Evolutionary conservation across 2,329 filamentous ascomycete genomes (phyloP).

Genomic region (Phoma sp.): DNA sequence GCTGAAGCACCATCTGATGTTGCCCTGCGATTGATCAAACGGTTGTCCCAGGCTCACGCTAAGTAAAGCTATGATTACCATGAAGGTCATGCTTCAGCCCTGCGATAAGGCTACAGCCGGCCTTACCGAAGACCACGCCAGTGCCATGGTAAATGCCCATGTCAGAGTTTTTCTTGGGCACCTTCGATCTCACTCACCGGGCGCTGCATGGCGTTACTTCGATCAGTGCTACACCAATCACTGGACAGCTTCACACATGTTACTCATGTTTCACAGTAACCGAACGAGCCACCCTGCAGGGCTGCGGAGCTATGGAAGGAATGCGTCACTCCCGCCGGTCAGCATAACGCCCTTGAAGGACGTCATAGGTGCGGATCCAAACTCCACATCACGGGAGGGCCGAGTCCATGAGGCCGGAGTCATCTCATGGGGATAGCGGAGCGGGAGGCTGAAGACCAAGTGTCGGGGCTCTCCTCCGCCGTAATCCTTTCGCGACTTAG

Average conservation of each 20-base stretch:
- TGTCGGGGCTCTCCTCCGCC: conserved; percentile 2
- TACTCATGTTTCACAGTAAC: conserved; percentile 14
- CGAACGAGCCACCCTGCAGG: conserved; percentile 21
- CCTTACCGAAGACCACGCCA: conserved; percentile 26
- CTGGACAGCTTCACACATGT: background rate
- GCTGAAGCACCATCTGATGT: conserved; percentile 4
- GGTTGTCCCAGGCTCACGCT: conserved; percentile 8
- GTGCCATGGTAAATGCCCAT: conserved; percentile 33
- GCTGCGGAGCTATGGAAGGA: conserved; percentile 24
- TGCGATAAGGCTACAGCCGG: conserved; percentile 17
- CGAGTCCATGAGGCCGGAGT: conserved; percentile 27
- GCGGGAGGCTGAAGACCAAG: conserved; percentile 13
- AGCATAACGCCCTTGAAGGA: conserved; percentile 18
- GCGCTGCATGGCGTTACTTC: conserved; percentile 23
- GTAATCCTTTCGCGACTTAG: conserved; percentile 10
- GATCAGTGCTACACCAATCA: conserved; percentile 16
- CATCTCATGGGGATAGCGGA: background rate
- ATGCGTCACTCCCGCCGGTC: conserved; percentile 23
- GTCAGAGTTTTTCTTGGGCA: conserved; percentile 28
- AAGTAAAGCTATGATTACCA: conserved; percentile 1
- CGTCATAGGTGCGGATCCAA: conserved; percentile 31
- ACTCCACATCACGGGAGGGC: conserved; percentile 34
- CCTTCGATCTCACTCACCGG: conserved; percentile 21
- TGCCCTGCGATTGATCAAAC: conserved; percentile 5
- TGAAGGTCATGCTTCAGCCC: conserved; percentile 8